phyloP scores from a whole-genome alignment of 2,329 filamentous ascomycete species.

The Mycogone perniciosa region DNA sequence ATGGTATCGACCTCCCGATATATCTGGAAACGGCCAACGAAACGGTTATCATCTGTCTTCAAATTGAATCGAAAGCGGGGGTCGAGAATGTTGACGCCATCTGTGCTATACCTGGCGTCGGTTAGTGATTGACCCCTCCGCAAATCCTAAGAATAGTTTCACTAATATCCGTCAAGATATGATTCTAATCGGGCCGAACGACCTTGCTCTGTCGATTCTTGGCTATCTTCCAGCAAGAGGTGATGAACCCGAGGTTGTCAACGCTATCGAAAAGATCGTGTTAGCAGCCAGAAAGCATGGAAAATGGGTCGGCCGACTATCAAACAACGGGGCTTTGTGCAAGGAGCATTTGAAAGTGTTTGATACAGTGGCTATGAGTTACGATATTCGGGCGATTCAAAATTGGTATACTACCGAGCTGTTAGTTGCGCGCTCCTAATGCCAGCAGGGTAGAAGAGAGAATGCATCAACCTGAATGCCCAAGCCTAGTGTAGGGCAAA shows the following conservation, averaged over 20 bases:
- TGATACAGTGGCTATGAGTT: constrained; percentile 38
- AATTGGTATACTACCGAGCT: constrained; percentile 42
- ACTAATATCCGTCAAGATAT: constrained; percentile 24
- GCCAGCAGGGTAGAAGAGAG: too few relatives aligned
- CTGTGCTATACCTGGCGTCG: constrained; percentile 33
- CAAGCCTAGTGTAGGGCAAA: too few relatives aligned
- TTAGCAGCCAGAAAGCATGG: constrained; percentile 40
- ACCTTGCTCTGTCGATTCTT: constrained; percentile 32
- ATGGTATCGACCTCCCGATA: constrained; percentile 31
- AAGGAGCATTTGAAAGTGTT: constrained; percentile 33
- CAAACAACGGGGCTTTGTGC: constrained; percentile 36
- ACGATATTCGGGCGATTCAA: constrained; percentile 41
- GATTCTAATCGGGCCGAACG: constrained; percentile 40
- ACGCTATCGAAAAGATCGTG: constrained; percentile 40
- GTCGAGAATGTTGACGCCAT: constrained; percentile 37
- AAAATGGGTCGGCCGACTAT: constrained; percentile 44
- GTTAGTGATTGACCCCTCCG: background rate
- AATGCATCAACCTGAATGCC: too few relatives aligned
- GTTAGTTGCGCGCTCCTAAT: constrained; percentile 30
- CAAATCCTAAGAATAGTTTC: background rate
- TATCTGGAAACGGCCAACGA: constrained; percentile 40
- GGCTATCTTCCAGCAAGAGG: constrained; percentile 40
- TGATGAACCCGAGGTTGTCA: constrained; percentile 41
- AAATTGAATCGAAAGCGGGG: constrained; percentile 39
- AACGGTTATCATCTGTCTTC: constrained; percentile 37